Evolutionary conservation across 2,329 filamentous ascomycete species (phyloP), one percentile per base, ranked within the genome.

Genomic region (Neoarthrinium moseri): DNA sequence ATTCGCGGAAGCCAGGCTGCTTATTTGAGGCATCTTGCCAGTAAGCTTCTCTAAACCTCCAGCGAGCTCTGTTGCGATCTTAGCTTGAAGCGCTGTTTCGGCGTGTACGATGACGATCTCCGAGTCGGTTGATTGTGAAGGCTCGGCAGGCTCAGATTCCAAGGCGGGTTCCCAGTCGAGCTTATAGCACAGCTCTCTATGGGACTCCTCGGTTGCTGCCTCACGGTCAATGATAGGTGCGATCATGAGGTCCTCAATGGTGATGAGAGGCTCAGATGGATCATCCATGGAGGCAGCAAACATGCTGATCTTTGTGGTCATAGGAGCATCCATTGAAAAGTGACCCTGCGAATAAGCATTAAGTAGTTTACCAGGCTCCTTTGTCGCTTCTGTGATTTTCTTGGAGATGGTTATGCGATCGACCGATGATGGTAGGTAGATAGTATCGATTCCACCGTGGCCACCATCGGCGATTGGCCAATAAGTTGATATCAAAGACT

Each of bases 121-220:
- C 0, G 56, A 30, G 8, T 66, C 61, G 0, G 48, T 55, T 12
- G 58, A 51, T 2, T 55, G 46, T 0, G 38, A 41, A 11, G 48
- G 47, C 43, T 46, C 36, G 50, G 46, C 12, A 1, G 53, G 47
- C 11, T 66, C 40, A 0, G 59, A 55, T 24, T 65, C 58, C 1
- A 65, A 55, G n/a, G 71, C 49, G 4, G 62, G 66, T 36, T 73
- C 71, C 71, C 72, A 75, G n/a, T 71, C 62, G 12, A 72, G 44
- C 54, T 71, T 74, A 58, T 70, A 75, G 56, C 72, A 75, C 1
- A 75, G 62, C 51, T 73, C 66, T 3, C 69, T 61, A n/a, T 67
- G 56, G 1, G 45, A 51, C 13, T 64, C 61, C 7, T 65, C 61
- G 2, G 55, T 49, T 27, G 54, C 53, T 2, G 53, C 49, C 4